These are phyloP conservation scores for Sherardia arvensis DNA, from an alignment of 257 asterid genomes.

Conservation along the genomic window DNA sequence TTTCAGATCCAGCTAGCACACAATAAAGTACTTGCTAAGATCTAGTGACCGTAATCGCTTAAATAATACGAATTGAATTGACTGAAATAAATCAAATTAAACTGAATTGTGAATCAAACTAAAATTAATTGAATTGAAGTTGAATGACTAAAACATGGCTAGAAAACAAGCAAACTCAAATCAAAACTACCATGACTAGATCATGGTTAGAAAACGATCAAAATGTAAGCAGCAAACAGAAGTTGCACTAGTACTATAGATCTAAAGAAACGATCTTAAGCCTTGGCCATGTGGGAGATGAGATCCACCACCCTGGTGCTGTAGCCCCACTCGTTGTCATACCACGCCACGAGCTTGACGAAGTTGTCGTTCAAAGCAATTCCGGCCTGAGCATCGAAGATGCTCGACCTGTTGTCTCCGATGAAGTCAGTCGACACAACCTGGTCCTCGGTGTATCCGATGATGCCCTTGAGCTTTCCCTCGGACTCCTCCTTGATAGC, in stretches of 20 bases:
- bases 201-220: not conserved
- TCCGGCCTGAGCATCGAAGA: conserved; percentile 78
- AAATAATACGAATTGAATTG: no score
- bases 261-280: not conserved
- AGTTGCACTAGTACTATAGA: not conserved
- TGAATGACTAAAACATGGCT: no score
- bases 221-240: not conserved
- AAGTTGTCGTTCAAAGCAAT: conserved; percentile 58
- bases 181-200: not conserved
- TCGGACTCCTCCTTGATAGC: conserved; percentile 75
- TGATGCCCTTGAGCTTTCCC: conserved; percentile 65
- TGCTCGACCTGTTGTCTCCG: conserved; percentile 73
- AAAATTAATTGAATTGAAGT: no score
- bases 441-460: conserved; percentile 75
- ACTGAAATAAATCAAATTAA: no score
- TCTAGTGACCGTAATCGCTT: no score
- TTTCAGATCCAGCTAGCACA: no score
- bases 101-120: no score
- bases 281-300: conserved; percentile 42
- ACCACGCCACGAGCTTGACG: conserved; percentile 63
- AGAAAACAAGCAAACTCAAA: no score
- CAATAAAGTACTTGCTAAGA: no score
- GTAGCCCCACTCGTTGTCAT: conserved; percentile 76
- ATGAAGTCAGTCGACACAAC: conserved; percentile 67
- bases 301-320: conserved; percentile 64